These are phyloP conservation scores for Plasmodium inui DNA, from an alignment of 169 alveolate species.

Conservation along the genomic window DNA sequence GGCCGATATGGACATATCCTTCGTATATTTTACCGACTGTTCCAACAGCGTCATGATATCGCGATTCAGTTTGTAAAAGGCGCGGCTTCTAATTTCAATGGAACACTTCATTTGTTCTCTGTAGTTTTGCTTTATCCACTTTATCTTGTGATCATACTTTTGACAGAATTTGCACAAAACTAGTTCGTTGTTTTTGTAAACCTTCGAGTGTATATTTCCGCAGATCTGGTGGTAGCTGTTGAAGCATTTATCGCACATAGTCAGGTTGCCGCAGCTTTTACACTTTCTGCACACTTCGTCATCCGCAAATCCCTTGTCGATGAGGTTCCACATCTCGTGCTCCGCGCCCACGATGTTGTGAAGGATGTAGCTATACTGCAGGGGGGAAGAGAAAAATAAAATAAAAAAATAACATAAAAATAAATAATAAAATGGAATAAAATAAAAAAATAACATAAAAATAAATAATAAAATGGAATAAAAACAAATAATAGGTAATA, in stretches of 20 bases:
- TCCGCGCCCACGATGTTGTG: slow-evolving; percentile 49
- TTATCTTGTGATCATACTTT: slow-evolving; percentile 38
- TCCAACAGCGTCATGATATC: slow-evolving; percentile 31
- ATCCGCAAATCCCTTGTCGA: slow-evolving; percentile 64
- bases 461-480: neutral
- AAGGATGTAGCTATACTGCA: slow-evolving; percentile 68
- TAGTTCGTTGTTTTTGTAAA: slow-evolving; percentile 29
- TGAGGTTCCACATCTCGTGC: slow-evolving; percentile 64
- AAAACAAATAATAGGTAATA: neutral
- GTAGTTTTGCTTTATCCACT: slow-evolving; percentile 47
- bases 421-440: neutral
- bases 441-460: neutral
- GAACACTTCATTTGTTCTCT: slow-evolving; percentile 15
- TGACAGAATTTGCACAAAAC: slow-evolving; percentile 60
- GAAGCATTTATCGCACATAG: slow-evolving; percentile 61
- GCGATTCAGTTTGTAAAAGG: slow-evolving; percentile 51
- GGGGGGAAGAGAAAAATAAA: neutral
- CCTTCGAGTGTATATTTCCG: slow-evolving; percentile 55
- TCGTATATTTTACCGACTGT: slow-evolving; percentile 44
- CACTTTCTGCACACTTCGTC: slow-evolving; percentile 70
- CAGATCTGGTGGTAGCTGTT: slow-evolving; percentile 51
- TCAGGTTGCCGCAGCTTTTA: slow-evolving; percentile 55
- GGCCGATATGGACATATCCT: slow-evolving; percentile 19
- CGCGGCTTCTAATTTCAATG: slow-evolving; percentile 43
- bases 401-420: neutral